Evolutionary conservation across 2,329 filamentous ascomycete genomes (phyloP).

Genomic region (Alternaria arborescens): DNA sequence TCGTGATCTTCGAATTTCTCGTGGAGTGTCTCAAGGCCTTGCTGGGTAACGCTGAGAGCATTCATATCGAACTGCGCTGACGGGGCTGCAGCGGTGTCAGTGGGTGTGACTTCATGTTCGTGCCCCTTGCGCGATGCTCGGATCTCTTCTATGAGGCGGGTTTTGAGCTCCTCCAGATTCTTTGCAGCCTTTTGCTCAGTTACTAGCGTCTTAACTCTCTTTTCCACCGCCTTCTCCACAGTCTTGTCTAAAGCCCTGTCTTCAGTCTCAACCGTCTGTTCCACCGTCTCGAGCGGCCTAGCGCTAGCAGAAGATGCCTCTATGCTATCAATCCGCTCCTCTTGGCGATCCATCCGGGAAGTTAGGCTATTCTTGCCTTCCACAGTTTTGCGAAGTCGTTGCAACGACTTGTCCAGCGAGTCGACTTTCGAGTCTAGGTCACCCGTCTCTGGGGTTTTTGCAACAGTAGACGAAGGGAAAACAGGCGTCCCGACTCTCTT

Average conservation of each 20-base stretch:
- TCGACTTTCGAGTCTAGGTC: neutral
- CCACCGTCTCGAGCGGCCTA: neutral
- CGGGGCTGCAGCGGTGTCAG: too few species aligned
- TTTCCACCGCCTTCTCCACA: neutral
- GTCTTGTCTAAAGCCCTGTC: neutral
- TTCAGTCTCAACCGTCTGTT: neutral
- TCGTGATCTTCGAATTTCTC: neutral
- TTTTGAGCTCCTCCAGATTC: neutral
- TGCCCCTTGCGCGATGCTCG: neutral
- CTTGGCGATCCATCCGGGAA: neutral
- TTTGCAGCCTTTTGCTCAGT: neutral
- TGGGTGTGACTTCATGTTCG: too few species aligned
- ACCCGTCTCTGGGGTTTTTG: neutral
- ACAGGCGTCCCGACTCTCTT: neutral
- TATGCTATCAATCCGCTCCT: neutral
- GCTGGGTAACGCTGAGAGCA: neutral
- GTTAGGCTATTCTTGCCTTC: neutral
- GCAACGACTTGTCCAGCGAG: neutral
- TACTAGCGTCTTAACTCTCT: neutral
- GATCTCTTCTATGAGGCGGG: neutral
- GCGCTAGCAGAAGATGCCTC: neutral
- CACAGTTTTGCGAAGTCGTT: neutral
- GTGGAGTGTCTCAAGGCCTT: neutral
- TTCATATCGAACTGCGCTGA: neutral
- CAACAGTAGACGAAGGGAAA: neutral